phyloP scores from a whole-genome alignment of 1,284 basidiomycete genomes.

The Austropuccinia psidii region DNA sequence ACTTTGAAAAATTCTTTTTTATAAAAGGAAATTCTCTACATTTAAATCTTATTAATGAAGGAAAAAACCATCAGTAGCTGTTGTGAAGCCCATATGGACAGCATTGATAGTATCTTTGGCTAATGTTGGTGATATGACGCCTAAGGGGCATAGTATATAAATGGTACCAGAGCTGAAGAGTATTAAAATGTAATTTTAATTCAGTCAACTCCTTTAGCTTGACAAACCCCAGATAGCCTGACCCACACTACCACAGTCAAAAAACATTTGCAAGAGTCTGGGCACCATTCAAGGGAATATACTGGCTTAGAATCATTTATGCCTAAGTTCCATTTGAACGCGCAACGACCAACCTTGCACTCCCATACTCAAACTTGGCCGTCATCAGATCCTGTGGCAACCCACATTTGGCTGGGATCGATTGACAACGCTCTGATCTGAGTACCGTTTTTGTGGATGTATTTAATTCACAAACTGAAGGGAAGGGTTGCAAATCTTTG shows the following conservation, averaged over 20 bases:
- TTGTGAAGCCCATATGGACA: constrained; percentile 45
- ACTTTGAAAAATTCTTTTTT: no score
- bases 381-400: constrained; percentile 81
- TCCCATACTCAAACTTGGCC: constrained; percentile 89
- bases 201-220: no score
- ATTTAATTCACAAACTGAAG: constrained; percentile 71
- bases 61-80: constrained; percentile 45
- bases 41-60: no score
- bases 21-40: no score
- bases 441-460: constrained; percentile 59
- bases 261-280: constrained; percentile 70
- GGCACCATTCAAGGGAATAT: constrained; percentile 86
- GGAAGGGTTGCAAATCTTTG: constrained; percentile 87
- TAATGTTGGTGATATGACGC: constrained; percentile 52
- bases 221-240: no score
- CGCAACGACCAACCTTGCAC: constrained; percentile 78
- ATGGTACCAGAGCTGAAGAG: constrained; percentile 11
- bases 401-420: constrained; percentile 85
- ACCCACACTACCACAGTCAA: constrained; percentile 74
- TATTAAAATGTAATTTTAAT: no score
- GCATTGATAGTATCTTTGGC: constrained; percentile 41
- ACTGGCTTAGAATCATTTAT: constrained; percentile 56
- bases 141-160: constrained; percentile 11
- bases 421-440: constrained; percentile 69
- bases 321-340: constrained; percentile 77